These are phyloP conservation scores for Rhizopus sp. DNA, from an alignment of 371 early-diverging fungal species.

Conservation along the genomic window DNA sequence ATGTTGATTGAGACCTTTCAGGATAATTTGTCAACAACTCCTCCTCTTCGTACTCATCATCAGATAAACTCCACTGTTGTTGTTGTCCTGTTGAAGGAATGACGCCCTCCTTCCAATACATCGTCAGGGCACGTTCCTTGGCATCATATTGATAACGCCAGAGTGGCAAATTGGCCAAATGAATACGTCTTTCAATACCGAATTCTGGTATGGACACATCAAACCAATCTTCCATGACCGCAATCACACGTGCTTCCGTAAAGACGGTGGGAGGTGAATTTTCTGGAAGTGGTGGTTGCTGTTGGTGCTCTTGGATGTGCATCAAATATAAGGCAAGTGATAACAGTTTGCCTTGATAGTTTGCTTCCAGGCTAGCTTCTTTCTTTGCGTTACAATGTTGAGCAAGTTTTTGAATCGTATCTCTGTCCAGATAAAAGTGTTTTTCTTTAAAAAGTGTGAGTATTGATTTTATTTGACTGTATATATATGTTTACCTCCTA, in stretches of 20 bases:
- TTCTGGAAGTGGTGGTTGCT: slow-evolving; percentile 23
- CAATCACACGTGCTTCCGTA: slow-evolving; percentile 46
- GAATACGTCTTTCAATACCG: slow-evolving; percentile 63
- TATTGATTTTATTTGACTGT: background rate
- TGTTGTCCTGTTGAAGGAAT: slow-evolving; percentile 42
- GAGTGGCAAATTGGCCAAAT: slow-evolving; percentile 45
- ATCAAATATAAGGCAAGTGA: slow-evolving; percentile 63
- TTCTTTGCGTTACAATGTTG: slow-evolving; percentile 80
- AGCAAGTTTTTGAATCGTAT: slow-evolving; percentile 56
- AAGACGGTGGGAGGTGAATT: slow-evolving; percentile 24
- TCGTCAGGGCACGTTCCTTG: slow-evolving; percentile 39
- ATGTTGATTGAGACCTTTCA: slow-evolving; percentile 13
- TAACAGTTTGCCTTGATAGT: slow-evolving; percentile 69
- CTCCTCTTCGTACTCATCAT: slow-evolving; percentile 47
- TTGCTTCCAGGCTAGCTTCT: slow-evolving; percentile 66
- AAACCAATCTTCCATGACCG: slow-evolving; percentile 48
- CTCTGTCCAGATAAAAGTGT: slow-evolving; percentile 56
- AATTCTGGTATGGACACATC: slow-evolving; percentile 64
- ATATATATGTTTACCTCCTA: slow-evolving; percentile 13
- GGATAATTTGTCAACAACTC: slow-evolving; percentile 31
- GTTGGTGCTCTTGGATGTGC: slow-evolving; percentile 12
- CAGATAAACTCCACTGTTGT: slow-evolving; percentile 33
- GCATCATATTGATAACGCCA: slow-evolving; percentile 43
- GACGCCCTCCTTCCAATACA: slow-evolving; percentile 59
- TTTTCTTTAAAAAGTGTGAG: slow-evolving; percentile 34